Conservation (phyloP, 208 protist genomes). For the Acanthamoeba royreba region DNA sequence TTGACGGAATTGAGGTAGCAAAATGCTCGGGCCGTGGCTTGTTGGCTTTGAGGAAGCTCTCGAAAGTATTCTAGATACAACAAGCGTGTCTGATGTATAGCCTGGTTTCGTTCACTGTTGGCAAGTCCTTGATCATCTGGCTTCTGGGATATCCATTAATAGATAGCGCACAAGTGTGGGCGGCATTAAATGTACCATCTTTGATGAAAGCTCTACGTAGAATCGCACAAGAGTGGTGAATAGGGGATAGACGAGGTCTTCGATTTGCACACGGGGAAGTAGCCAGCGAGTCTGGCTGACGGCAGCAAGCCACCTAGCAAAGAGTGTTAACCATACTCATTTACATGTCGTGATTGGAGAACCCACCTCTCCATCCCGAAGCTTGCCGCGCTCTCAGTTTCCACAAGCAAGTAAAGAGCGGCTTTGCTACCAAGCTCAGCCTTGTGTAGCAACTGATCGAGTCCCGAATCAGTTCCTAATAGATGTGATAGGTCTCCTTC, state of each 20-base stretch:
- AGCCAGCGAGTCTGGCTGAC: background rate
- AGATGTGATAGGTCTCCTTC: background rate
- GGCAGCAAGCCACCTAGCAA: background rate
- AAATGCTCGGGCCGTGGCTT: background rate
- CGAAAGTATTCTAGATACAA: background rate
- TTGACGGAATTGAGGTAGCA: background rate
- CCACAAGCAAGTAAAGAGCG: background rate
- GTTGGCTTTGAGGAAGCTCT: background rate
- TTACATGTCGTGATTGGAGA: background rate
- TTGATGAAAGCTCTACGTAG: background rate
- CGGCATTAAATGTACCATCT: no score
- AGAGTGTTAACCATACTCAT: background rate
- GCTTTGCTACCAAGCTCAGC: background rate
- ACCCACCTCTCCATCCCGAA: background rate
- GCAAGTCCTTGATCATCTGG: background rate
- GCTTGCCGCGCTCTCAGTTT: background rate
- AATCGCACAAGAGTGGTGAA: background rate
- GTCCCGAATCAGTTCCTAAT: background rate
- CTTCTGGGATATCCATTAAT: background rate
- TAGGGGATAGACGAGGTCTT: background rate
- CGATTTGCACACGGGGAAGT: background rate
- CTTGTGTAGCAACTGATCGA: background rate
- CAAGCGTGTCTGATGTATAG: background rate
- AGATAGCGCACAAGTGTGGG: background rate
- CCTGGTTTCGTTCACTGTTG: background rate